Conservation (phyloP, 116 monocot species). For the Iris pallida region DNA sequence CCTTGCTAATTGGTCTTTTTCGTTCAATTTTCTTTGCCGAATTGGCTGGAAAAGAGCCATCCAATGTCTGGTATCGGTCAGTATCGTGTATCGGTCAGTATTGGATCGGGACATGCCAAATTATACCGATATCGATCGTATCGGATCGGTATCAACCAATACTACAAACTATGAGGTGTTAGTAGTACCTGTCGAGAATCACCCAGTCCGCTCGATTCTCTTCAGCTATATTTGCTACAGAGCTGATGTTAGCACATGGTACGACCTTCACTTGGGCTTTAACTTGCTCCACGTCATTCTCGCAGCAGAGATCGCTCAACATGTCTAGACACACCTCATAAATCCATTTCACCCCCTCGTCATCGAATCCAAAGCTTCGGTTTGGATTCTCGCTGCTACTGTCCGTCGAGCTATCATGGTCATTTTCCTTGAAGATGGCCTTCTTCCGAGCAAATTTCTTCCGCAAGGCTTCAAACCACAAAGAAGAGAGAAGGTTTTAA, state of each 20-base stretch:
- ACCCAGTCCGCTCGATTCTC: slow-evolving; percentile 19
- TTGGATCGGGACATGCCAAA: no score
- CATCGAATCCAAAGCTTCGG: not conserved
- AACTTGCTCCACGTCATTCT: slow-evolving; percentile 13
- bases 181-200: slow-evolving; percentile 18
- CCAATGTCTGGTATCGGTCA: no score
- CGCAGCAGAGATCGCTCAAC: slow-evolving; percentile 17
- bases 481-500: not conserved
- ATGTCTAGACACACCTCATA: slow-evolving; percentile 16
- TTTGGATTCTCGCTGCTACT: not conserved
- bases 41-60: no score
- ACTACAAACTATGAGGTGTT: no score
- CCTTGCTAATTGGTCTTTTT: no score
- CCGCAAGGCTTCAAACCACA: slow-evolving; percentile 2
- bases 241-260: not conserved
- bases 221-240: slow-evolving; percentile 9
- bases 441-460: slow-evolving; percentile 3
- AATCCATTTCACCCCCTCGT: slow-evolving; percentile 2
- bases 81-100: no score
- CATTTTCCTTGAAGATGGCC: not conserved
- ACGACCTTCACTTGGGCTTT: slow-evolving; percentile 8
- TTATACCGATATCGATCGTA: no score
- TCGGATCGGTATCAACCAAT: no score
- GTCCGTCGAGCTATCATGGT: not conserved
- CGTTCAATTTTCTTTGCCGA: no score